Percentiles rank a stretch among this genome's conserved stretches.
These are phyloP conservation scores for Aspergillus cristatus DNA, from an alignment of 495 filamentous ascomycete genomes.

Conservation along the genomic window DNA sequence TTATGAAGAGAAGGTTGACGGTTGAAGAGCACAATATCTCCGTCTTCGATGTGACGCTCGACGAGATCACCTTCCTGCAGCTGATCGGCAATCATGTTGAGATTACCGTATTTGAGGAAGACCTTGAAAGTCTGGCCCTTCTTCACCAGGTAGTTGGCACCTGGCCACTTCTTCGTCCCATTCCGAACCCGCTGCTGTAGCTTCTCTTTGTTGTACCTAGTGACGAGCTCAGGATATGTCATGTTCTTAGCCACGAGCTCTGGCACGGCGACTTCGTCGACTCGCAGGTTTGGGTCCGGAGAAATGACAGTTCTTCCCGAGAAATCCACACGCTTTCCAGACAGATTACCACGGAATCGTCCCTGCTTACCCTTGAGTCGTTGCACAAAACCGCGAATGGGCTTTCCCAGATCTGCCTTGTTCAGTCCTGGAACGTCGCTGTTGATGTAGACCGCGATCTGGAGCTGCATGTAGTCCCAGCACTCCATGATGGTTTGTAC, in stretches of 20 bases:
- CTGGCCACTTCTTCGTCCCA: slow-evolving; percentile 71
- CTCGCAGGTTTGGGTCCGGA: slow-evolving; percentile 86
- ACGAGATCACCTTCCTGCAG: slow-evolving; percentile 80
- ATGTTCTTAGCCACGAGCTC: slow-evolving; percentile 83
- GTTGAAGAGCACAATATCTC: slow-evolving; percentile 96
- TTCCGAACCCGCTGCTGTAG: slow-evolving; percentile 60
- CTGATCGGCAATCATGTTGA: slow-evolving; percentile 55
- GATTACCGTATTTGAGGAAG: slow-evolving; percentile 64
- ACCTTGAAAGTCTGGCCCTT: slow-evolving; percentile 59
- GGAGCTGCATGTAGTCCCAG: slow-evolving; percentile 93
- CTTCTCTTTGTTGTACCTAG: slow-evolving; percentile 74
- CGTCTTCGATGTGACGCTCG: slow-evolving; percentile 89
- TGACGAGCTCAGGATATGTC: slow-evolving; percentile 86
- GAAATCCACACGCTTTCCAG: slow-evolving; percentile 97
- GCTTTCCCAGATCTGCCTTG: slow-evolving; percentile 62
- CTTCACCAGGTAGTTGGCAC: slow-evolving; percentile 74
- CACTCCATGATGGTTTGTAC: slow-evolving; percentile 92
- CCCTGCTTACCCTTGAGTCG: slow-evolving; percentile 95
- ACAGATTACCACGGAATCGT: slow-evolving; percentile 91
- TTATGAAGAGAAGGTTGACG: slow-evolving; percentile 97
- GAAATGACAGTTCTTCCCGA: slow-evolving; percentile 96
- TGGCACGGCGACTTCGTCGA: slow-evolving; percentile 90
- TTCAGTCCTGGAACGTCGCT: slow-evolving; percentile 88
- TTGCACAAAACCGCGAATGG: slow-evolving; percentile 88
- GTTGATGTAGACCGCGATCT: slow-evolving; percentile 96